phyloP scores from a whole-genome alignment of 2,329 filamentous ascomycete genomes.

The Microcyclospora tardicrescens region DNA sequence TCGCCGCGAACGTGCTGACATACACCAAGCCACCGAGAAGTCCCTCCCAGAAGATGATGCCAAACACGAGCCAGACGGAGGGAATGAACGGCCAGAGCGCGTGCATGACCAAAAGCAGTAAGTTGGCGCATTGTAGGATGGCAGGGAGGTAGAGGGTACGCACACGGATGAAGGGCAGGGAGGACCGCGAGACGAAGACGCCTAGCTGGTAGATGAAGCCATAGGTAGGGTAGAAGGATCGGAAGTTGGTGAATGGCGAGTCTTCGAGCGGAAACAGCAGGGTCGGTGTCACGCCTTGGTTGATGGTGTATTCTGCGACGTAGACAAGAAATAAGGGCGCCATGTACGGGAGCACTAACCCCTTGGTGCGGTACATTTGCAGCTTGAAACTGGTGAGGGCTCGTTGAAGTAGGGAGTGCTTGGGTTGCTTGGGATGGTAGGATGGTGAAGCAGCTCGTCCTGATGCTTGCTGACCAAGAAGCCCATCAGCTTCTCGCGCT shows the following conservation, averaged over 20 bases:
- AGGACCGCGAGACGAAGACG: slow-evolving; percentile 88
- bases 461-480: slow-evolving; percentile 21
- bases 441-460: slow-evolving; percentile 5
- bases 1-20: slow-evolving; percentile 90
- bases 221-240: slow-evolving; percentile 90
- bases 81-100: slow-evolving; percentile 66
- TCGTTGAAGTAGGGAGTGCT: not conserved
- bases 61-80: slow-evolving; percentile 72
- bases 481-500: slow-evolving; percentile 15
- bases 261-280: slow-evolving; percentile 67
- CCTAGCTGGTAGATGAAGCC: slow-evolving; percentile 89
- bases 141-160: slow-evolving; percentile 71
- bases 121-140: slow-evolving; percentile 67
- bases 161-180: slow-evolving; percentile 73
- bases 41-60: slow-evolving; percentile 87
- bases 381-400: slow-evolving; percentile 11
- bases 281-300: slow-evolving; percentile 84
- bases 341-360: slow-evolving; percentile 72
- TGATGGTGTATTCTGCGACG: slow-evolving; percentile 93
- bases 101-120: slow-evolving; percentile 60
- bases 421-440: slow-evolving; percentile 1
- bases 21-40: slow-evolving; percentile 84
- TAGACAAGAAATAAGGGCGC: slow-evolving; percentile 84
- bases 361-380: slow-evolving; percentile 49
- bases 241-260: slow-evolving; percentile 68